A percentile compares a stretch with the other conserved stretches of the same genome.
Evolutionary conservation across 768 basidiomycete genomes (phyloP).

Genomic region (Plicaturopsis crispa): DNA sequence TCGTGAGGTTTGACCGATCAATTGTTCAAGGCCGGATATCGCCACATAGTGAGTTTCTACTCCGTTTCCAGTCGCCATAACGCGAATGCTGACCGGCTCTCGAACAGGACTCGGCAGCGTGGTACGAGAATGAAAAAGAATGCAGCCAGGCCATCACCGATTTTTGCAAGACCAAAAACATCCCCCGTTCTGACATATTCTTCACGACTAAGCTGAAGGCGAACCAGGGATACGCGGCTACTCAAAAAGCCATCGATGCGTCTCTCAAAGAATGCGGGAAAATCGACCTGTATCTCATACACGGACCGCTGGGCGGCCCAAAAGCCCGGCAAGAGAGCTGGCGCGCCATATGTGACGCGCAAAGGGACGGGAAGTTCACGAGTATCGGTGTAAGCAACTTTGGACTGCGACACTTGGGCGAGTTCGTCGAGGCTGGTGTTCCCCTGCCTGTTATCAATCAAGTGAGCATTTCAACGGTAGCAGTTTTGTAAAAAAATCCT

Average conservation of each 20-base stretch:
- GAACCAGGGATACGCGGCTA: conserved; percentile 45
- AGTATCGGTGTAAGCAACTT: conserved; percentile 62
- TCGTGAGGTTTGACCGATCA: conserved; percentile 7
- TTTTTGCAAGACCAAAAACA: conserved; percentile 38
- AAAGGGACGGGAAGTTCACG: conserved; percentile 48
- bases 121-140: conserved; percentile 62
- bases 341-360: conserved; percentile 57
- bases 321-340: conserved; percentile 52
- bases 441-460: conserved; percentile 57
- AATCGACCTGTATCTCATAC: conserved; percentile 68
- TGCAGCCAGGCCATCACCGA: conserved; percentile 54
- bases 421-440: conserved; percentile 33
- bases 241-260: conserved; percentile 39
- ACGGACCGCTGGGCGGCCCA: conserved; percentile 58
- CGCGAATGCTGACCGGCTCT: not conserved
- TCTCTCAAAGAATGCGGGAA: conserved; percentile 48
- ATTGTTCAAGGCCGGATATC: conserved; percentile 45
- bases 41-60: conserved; percentile 42
- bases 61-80: not conserved
- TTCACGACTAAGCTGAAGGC: conserved; percentile 64
- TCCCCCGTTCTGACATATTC: conserved; percentile 53
- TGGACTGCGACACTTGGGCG: conserved; percentile 53
- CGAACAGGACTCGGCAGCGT: conserved; percentile 37
- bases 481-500: not conserved
- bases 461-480: conserved; percentile 21